A percentile compares a stretch with the other conserved stretches of the same genome.
These are phyloP conservation scores for Salix suchowensis DNA, from an alignment of 345 rosid genomes.

Conservation along the genomic window DNA sequence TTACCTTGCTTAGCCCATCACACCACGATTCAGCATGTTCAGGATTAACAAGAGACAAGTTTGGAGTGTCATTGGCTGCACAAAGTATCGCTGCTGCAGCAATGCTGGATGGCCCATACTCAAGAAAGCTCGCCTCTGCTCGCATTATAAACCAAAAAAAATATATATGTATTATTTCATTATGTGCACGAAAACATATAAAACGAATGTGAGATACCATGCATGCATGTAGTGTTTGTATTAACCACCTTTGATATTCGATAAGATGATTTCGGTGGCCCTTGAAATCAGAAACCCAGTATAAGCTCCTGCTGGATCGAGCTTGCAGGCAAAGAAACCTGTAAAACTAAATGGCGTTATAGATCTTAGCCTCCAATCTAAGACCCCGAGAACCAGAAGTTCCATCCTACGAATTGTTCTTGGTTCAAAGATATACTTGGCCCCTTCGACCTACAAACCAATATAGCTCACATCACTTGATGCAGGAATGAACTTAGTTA, in stretches of 20 bases:
- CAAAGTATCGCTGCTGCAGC: slow-evolving; percentile 90
- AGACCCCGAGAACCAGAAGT: slow-evolving; percentile 66
- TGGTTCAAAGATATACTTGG: slow-evolving; percentile 70
- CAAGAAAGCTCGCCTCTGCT: slow-evolving; percentile 85
- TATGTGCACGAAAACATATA: background rate
- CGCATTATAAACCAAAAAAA: background rate
- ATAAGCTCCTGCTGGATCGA: slow-evolving; percentile 62
- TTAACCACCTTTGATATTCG: slow-evolving; percentile 67
- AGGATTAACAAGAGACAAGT: slow-evolving; percentile 54
- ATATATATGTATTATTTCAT: no score
- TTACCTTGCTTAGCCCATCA: slow-evolving; percentile 85
- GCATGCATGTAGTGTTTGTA: background rate
- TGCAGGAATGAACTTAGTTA: background rate
- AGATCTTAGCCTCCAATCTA: slow-evolving; percentile 95
- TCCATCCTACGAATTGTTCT: slow-evolving; percentile 89
- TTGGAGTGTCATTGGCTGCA: slow-evolving; percentile 78
- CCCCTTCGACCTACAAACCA: slow-evolving; percentile 56
- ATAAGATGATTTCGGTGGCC: slow-evolving; percentile 70
- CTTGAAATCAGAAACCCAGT: slow-evolving; percentile 55
- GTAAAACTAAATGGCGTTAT: slow-evolving; percentile 83
- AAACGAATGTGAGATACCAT: background rate
- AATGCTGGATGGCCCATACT: slow-evolving; percentile 83
- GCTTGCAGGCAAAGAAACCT: slow-evolving; percentile 81
- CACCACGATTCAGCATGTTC: slow-evolving; percentile 94
- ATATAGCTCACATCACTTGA: background rate